A percentile compares a stretch with the other conserved stretches of the same genome.
These are phyloP conservation scores for Cryphonectria radicalis DNA, from an alignment of 2,329 filamentous ascomycete genomes.

Conservation along the genomic window DNA sequence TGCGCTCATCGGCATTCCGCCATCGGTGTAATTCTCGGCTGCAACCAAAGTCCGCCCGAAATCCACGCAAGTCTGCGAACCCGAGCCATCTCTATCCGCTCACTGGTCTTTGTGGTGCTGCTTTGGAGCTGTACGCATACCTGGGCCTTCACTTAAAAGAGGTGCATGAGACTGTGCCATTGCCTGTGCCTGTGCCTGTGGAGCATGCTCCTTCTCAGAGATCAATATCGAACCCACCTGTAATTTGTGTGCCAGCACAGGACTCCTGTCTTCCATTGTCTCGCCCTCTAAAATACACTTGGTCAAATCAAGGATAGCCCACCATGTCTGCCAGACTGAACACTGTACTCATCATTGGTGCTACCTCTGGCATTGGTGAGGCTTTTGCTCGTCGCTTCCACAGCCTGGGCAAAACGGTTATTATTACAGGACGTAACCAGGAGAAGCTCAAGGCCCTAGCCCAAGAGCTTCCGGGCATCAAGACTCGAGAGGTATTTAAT, in stretches of 20 bases:
- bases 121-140: too few relatives aligned
- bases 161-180: too few relatives aligned
- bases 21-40: too few relatives aligned
- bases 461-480: background rate
- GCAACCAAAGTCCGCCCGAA: too few relatives aligned
- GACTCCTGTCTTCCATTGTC: background rate
- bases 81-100: too few relatives aligned
- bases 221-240: background rate
- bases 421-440: background rate
- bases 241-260: background rate
- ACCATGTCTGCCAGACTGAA: background rate
- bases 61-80: too few relatives aligned
- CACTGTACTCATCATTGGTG: background rate
- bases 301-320: background rate
- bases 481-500: background rate
- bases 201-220: too few relatives aligned
- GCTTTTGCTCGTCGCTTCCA: conserved; percentile 3
- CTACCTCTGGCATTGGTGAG: background rate
- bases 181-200: too few relatives aligned
- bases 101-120: too few relatives aligned
- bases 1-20: too few relatives aligned
- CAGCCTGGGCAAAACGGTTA: background rate
- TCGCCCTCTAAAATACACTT: background rate
- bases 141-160: too few relatives aligned
- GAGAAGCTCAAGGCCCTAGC: background rate